Base-by-base conservation (phyloP, 495 filamentous ascomycete species). In the Chlorociboria aeruginascens region DNA sequence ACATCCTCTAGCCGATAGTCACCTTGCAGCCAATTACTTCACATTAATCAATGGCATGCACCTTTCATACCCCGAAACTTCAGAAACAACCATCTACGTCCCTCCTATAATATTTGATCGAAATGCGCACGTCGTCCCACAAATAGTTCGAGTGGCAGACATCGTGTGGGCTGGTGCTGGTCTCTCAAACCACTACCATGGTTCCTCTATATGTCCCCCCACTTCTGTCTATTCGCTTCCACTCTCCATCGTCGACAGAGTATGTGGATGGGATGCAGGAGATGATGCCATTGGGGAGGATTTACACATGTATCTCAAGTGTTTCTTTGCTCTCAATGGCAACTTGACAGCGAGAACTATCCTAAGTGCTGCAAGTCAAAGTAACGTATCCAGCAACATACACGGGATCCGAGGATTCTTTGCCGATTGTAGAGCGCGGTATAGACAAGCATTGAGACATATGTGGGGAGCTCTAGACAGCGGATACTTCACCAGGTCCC, bases 261-360 rank as follows among this genome's bases (percentile, higher is more conserved):
- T 82, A 14, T 78, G 79, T 38, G 53, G 53, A 12, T 56, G 53
- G 53, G 53, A 56, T 40, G 36, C 49, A 10, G 53, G 39, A 7
- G 6, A 25, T 1, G 50, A 52, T 14, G 78, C 80, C 11, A 83
- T 85, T 48, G 81, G 81, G 41, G 81, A 85, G 57, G 81, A 85
- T 53, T 63, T 85, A 59, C 81, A 85, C 63, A 85, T 84, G 81
- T 78, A 82, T 48, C 65, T 83, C 42, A 83, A 85, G 63, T 85
- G 80, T 65, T 85, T 83, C 63, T 83, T 83, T 46, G 77, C 77
- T 4, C 69, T 81, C 1, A 77, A 76, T 29, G 79, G 80, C 8
- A 76, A 81, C 50, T 48, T 85, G 34, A 72, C 76, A 3, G 39
- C 43, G 9, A 42, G 69, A 40, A 72, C 71, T 1, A 66, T 85